These are phyloP conservation scores for Arthroderma uncinatum DNA, from an alignment of 2,329 filamentous ascomycete genomes.

Conservation along the genomic window DNA sequence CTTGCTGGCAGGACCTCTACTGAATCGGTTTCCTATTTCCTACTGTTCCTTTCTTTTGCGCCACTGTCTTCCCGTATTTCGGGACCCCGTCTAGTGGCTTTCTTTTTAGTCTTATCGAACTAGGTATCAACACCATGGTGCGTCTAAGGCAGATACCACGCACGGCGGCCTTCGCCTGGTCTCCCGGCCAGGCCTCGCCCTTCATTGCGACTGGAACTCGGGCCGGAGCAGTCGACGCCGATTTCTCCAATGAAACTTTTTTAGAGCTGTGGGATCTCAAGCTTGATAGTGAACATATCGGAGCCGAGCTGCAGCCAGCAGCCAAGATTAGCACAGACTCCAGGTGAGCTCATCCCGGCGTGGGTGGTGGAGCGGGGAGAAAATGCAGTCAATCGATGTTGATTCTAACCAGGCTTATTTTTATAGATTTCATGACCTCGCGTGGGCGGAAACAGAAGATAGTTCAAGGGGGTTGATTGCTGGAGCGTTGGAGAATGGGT, in stretches of 20 bases:
- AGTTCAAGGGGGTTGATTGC: constrained; percentile 83
- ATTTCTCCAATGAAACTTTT: constrained; percentile 96
- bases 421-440: constrained; percentile 78
- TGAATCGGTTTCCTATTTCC: background rate
- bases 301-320: constrained; percentile 73
- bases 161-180: constrained; percentile 97
- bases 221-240: constrained; percentile 87
- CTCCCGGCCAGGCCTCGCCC: constrained; percentile 64
- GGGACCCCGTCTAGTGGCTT: background rate
- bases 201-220: constrained; percentile 87
- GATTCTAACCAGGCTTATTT: background rate
- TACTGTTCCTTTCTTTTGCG: background rate
- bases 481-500: constrained; percentile 87
- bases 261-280: constrained; percentile 92
- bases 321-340: constrained; percentile 79
- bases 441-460: constrained; percentile 75
- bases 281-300: constrained; percentile 63
- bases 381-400: constrained; percentile 6
- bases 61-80: background rate
- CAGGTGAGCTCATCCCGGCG: constrained; percentile 51
- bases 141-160: constrained; percentile 90
- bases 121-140: constrained; percentile 56
- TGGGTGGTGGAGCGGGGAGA: background rate
- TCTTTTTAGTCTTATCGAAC: background rate
- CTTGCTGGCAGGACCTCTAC: background rate